Evolutionary conservation across 768 basidiomycete genomes (phyloP), one percentile per base, ranked within the genome.

Genomic region (Phaeotremella skinneri): DNA sequence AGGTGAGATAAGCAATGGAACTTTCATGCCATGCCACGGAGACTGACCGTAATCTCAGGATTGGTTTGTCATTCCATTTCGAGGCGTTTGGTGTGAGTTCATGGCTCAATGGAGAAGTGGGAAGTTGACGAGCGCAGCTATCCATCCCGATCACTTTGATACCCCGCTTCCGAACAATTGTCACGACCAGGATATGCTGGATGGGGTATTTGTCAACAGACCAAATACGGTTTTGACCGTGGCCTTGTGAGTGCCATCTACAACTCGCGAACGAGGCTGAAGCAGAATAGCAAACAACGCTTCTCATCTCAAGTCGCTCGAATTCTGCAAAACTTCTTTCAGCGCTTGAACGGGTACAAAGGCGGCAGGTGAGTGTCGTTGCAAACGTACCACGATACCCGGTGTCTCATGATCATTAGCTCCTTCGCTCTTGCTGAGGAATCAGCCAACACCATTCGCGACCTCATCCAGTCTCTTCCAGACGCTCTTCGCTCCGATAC

Each of bases 41-140:
- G 9, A n/a, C 37, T 39, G 37, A 39, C 11, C n/a, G 37, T 39
- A n/a, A 39, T 39, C n/a, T n/a, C 27, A 51, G 42, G 63, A 64
- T 32, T 64, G 63, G 63, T 64, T 61, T 29, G 63, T 34, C 1
- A 64, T 64, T 20, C 63, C 63, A 1, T 64, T 64, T 41, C 26
- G 63, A 4, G 63, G 63, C 1, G 59, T 64, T 6, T 64, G 63
- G 63, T 56, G 62, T 60, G 37, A 56, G 62, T 58, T 23, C 17
- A 11, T 20, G 21, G 7, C 13, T 3, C 41, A 23, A n/a, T n/a
- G 37, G 31, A 37, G 49, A 13, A 5, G 16, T 20, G 23, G 13
- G 16, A 13, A 11, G 26, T 34, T 58, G 48, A 57, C 39, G 2
- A 7, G 27, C 16, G 20, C 47, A 63, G 57, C 62, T 16, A 51